phyloP scores from a whole-genome alignment of 345 rosid genomes.

The Syzygium aromaticum region DNA sequence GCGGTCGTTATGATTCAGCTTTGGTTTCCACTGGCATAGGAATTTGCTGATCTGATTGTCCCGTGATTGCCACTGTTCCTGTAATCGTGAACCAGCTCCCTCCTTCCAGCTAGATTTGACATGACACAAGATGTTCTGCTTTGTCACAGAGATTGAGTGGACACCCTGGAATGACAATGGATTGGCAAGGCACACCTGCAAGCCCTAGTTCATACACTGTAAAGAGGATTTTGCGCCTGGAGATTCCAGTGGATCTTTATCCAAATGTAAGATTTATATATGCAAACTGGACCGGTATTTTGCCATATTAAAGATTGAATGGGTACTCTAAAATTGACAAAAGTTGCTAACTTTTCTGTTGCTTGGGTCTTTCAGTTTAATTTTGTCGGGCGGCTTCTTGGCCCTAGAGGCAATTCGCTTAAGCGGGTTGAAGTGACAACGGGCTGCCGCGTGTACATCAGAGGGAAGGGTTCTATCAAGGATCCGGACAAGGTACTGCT shows the following conservation, averaged over 20 bases:
- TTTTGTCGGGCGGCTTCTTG: slow-evolving; percentile 96
- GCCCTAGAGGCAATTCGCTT: slow-evolving; percentile 97
- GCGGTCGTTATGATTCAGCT: neutral
- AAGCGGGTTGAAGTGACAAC: slow-evolving; percentile 99
- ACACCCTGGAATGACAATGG: slow-evolving; percentile 96
- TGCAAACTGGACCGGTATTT: neutral
- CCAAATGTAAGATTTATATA: slow-evolving; percentile 42
- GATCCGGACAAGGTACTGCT: slow-evolving; percentile 83
- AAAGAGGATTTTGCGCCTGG: slow-evolving; percentile 94
- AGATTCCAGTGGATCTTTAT: slow-evolving; percentile 92
- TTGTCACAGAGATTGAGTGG: slow-evolving; percentile 65
- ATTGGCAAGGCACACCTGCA: slow-evolving; percentile 97
- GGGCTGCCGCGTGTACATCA: slow-evolving; percentile 92
- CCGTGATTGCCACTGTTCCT: neutral
- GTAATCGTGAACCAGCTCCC: neutral
- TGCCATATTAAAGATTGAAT: neutral
- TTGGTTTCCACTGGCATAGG: neutral
- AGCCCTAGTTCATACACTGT: slow-evolving; percentile 91
- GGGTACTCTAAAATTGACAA: neutral
- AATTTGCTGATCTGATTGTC: neutral
- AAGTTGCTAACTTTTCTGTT: neutral
- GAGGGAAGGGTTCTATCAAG: slow-evolving; percentile 98
- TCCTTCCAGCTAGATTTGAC: neutral
- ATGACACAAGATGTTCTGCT: neutral
- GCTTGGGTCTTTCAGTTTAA: slow-evolving; percentile 49